A percentile compares a stretch with the other conserved stretches of the same genome.
These are phyloP conservation scores for Macrophomina pseudophaseolina DNA, from an alignment of 2,329 filamentous ascomycete genomes.

Conservation along the genomic window DNA sequence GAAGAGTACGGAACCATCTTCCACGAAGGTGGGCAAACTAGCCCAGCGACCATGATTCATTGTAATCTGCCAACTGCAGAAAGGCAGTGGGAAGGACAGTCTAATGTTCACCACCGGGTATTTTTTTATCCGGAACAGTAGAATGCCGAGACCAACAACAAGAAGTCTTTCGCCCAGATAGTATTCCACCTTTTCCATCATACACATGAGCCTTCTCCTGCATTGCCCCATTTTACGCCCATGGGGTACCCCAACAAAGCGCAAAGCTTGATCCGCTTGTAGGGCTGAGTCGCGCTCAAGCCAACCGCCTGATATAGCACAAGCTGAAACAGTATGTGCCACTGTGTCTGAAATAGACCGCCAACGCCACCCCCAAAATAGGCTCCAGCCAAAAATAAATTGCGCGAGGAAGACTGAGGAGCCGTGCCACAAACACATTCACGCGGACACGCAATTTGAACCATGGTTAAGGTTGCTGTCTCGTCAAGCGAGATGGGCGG, in stretches of 20 bases:
- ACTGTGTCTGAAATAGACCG: not conserved
- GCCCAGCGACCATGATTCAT: no score
- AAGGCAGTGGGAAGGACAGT: no score
- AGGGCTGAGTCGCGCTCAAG: not conserved
- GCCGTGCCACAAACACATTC: not conserved
- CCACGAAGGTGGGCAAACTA: no score
- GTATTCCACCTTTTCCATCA: no score
- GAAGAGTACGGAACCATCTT: no score
- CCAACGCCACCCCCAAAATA: not conserved
- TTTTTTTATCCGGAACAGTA: no score
- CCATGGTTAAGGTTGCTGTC: not conserved
- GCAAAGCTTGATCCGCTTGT: not conserved
- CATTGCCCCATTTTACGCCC: no score
- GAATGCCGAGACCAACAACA: no score
- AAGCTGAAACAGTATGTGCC: conserved; percentile 1
- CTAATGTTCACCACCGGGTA: no score
- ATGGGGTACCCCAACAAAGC: not conserved
- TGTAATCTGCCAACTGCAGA: no score
- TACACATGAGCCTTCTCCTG: no score
- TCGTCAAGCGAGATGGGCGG: not conserved
- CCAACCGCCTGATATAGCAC: not conserved
- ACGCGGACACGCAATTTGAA: not conserved
- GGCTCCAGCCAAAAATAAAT: not conserved
- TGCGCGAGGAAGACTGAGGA: not conserved
- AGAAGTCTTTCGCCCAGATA: no score